Conservation (phyloP, 1,284 basidiomycete species). For the Athelia sp. region DNA sequence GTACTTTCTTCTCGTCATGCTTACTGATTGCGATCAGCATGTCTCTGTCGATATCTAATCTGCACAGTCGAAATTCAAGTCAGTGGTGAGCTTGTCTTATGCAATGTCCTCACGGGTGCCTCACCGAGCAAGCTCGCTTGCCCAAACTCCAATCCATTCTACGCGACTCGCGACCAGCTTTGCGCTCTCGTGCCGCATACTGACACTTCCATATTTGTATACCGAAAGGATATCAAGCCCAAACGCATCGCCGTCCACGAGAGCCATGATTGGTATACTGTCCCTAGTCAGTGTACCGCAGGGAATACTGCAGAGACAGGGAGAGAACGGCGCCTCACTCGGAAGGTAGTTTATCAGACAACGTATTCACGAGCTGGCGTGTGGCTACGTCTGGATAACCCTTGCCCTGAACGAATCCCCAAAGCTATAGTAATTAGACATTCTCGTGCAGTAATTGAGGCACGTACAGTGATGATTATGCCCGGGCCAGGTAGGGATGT, state of each 20-base stretch:
- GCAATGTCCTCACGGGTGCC: conserved; percentile 10
- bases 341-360: conserved; percentile 61
- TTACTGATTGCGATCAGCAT: conserved; percentile 63
- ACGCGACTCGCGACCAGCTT: conserved; percentile 62
- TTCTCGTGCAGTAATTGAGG: neutral
- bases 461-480: conserved; percentile 63
- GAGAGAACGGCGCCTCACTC: conserved; percentile 22
- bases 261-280: conserved; percentile 67
- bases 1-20: conserved; percentile 71
- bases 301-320: conserved; percentile 2
- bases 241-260: conserved; percentile 90
- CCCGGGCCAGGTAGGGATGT: conserved; percentile 51
- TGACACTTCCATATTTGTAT: conserved; percentile 69
- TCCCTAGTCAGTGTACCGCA: neutral
- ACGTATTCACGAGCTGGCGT: conserved; percentile 68
- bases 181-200: conserved; percentile 58
- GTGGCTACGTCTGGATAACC: conserved; percentile 92
- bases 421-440: neutral
- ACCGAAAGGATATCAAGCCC: conserved; percentile 87
- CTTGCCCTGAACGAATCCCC: conserved; percentile 71
- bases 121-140: conserved; percentile 60
- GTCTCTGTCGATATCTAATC: conserved; percentile 30
- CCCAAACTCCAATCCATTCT: conserved; percentile 76
- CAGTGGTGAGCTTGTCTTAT: too few relatives aligned
- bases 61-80: neutral